A percentile compares a stretch with the other conserved stretches of the same genome.
Evolutionary conservation across 2,329 filamentous ascomycete genomes (phyloP).

Genomic region (Huntiella abstrusa): DNA sequence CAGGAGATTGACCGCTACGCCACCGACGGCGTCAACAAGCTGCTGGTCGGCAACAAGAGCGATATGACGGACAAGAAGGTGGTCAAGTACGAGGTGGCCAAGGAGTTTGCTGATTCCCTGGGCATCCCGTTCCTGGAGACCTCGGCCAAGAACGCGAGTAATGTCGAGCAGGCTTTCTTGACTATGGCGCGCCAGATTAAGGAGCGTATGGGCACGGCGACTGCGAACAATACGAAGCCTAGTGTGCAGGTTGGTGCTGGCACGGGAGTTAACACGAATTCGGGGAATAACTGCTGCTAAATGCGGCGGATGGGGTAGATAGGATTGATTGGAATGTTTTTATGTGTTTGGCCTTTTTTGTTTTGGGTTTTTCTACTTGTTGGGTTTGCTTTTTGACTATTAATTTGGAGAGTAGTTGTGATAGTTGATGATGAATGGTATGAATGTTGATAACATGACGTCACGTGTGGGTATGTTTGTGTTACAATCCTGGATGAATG

Average conservation of each 20-base stretch:
- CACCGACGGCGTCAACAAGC: constrained; percentile 98
- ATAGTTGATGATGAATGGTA: too few relatives aligned
- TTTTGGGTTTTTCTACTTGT: neutral
- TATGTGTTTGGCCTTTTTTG: neutral
- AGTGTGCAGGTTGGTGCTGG: constrained; percentile 91
- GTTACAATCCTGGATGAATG: neutral
- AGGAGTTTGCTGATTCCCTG: constrained; percentile 98
- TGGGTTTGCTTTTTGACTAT: neutral
- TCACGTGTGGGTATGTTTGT: too few relatives aligned
- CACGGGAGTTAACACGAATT: constrained; percentile 77
- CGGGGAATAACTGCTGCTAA: constrained; percentile 82
- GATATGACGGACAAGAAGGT: constrained; percentile 99
- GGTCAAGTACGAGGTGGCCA: constrained; percentile 96
- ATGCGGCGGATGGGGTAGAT: neutral
- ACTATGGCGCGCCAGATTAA: constrained; percentile 99
- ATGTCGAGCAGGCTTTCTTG: constrained; percentile 98
- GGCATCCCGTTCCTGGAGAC: constrained; percentile 99
- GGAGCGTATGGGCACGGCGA: constrained; percentile 95
- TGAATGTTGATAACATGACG: too few relatives aligned
- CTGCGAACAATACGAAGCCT: constrained; percentile 93
- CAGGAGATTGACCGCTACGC: constrained; percentile 99
- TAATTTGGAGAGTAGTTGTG: too few relatives aligned
- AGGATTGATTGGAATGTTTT: neutral
- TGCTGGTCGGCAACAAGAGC: constrained; percentile 98
- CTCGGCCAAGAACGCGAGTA: constrained; percentile 97